A percentile compares a stretch with the other conserved stretches of the same genome.
Evolutionary conservation across 768 basidiomycete genomes (phyloP).

Genomic region (Crepidotus variabilis): DNA sequence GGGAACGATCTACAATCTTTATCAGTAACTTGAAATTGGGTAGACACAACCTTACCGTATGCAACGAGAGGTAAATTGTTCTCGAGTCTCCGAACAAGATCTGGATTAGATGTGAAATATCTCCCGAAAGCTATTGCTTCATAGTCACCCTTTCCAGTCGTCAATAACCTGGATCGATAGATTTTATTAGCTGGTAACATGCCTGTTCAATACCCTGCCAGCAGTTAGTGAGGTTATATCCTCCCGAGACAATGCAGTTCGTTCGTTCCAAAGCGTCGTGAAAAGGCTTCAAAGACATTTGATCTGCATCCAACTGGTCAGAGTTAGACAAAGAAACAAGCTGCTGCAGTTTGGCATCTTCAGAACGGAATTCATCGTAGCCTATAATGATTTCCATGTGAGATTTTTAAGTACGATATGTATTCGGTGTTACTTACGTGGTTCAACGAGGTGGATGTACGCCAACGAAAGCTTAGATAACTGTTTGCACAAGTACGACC

Average conservation of each 20-base stretch:
- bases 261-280: slow-evolving; percentile 10
- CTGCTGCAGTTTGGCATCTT: slow-evolving; percentile 11
- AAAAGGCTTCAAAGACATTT: slow-evolving; percentile 13
- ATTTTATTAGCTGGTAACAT: too few species aligned
- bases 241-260: slow-evolving; percentile 15
- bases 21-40: too few species aligned
- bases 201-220: slow-evolving; percentile 16
- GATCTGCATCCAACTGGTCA: not conserved
- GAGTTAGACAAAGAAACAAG: slow-evolving; percentile 3
- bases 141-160: slow-evolving; percentile 8
- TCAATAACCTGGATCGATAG: not conserved
- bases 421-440: slow-evolving; percentile 11
- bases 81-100: slow-evolving; percentile 11
- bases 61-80: slow-evolving; percentile 6
- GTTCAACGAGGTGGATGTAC: slow-evolving; percentile 16
- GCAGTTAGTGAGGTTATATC: slow-evolving; percentile 16
- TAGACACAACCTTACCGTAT: slow-evolving; percentile 7
- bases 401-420: too few species aligned
- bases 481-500: slow-evolving; percentile 14
- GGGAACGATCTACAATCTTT: slow-evolving; percentile 9
- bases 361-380: slow-evolving; percentile 14
- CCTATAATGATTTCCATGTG: not conserved
- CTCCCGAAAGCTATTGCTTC: slow-evolving; percentile 17
- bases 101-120: slow-evolving; percentile 14
- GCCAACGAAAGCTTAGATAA: slow-evolving; percentile 7